Evolutionary conservation across 2,329 filamentous ascomycete genomes (phyloP).

Genomic region (Epicoccum sorghinum): DNA sequence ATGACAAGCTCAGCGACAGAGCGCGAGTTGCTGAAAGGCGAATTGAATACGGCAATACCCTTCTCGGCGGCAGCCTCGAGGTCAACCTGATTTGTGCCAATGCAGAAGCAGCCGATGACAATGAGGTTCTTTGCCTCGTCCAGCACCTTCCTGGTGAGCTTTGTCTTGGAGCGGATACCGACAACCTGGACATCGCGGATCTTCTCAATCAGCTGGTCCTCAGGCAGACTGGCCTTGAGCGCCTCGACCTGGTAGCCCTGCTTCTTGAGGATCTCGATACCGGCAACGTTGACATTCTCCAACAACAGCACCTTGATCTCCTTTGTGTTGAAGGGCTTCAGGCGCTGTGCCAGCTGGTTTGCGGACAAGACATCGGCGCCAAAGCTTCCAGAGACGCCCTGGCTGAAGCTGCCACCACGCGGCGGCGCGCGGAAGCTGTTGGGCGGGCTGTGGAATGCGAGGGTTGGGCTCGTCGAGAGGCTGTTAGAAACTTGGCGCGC

Average conservation of each 20-base stretch:
- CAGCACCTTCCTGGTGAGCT: slow-evolving; percentile 84
- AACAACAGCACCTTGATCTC: slow-evolving; percentile 96
- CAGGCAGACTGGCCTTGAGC: slow-evolving; percentile 85
- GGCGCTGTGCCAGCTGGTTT: slow-evolving; percentile 65
- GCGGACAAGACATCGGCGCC: slow-evolving; percentile 22
- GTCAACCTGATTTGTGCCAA: slow-evolving; percentile 95
- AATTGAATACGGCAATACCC: slow-evolving; percentile 98
- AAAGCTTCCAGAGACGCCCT: slow-evolving; percentile 47
- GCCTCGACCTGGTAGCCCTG: slow-evolving; percentile 98
- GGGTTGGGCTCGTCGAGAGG: slow-evolving; percentile 72
- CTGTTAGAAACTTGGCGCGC: slow-evolving; percentile 61
- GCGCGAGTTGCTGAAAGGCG: slow-evolving; percentile 96
- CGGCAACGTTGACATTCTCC: slow-evolving; percentile 94
- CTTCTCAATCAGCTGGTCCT: slow-evolving; percentile 95
- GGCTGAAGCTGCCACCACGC: slow-evolving; percentile 38
- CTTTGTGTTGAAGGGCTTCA: slow-evolving; percentile 94
- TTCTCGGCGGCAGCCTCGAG: slow-evolving; percentile 80
- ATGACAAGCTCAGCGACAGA: slow-evolving; percentile 97
- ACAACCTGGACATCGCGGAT: slow-evolving; percentile 98
- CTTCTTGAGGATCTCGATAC: slow-evolving; percentile 76
- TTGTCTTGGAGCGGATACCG: slow-evolving; percentile 97
- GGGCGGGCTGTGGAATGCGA: slow-evolving; percentile 75
- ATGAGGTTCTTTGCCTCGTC: slow-evolving; percentile 91
- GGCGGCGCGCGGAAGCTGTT: slow-evolving; percentile 59
- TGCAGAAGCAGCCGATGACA: slow-evolving; percentile 98